Evolutionary conservation across 2,329 filamentous ascomycete species (phyloP), one percentile per base, ranked within the genome.

Genomic region (Colletotrichum tabaci): DNA sequence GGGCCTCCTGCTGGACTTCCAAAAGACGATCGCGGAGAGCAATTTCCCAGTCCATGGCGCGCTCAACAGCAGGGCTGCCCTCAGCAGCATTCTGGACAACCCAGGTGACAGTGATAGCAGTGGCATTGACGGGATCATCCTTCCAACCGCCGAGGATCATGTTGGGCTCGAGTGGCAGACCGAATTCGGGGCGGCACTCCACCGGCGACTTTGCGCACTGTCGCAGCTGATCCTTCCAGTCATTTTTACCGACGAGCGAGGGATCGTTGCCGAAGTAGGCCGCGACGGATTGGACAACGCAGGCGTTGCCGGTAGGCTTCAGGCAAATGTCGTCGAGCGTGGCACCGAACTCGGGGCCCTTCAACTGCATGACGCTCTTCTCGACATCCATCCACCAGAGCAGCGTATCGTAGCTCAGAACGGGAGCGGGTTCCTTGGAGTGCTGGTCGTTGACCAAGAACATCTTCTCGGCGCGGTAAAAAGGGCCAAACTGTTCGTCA

Each of bases 351-450:
- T 91, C 85, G 16, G 89, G 79, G 3, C 95, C 94, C 79, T 92
- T 92, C 67, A 97, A 87, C 50, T 89, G 87, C 67, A 88, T 87
- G 46, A 98, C 90, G 60, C 92, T 91, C 75, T 90, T 89, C 80
- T 99, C 96, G 2, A 98, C 91, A 73, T 91, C 93, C 78, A 96
- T 94, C 96, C 96, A 98, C 96, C 96, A 99, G 35, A 88, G 85
- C 12, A 99, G 86, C 0, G 93, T 98, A 10, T 98, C 94, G 75
- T 97, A 96, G 80, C 90, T 95, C 67, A 99, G 84, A 2, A 98
- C 94, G 0, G 94, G 93, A 0, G 93, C 91, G 3, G 91, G 87
- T 0, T 89, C 89, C 3, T 86, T 86, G 2, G 87, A 77, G 0
- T 87, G 80, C 0, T 91, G 95, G 75, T 98, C 95, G 74, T 98